Conservation (phyloP, 2,329 filamentous ascomycete species). For the Colletotrichum higginsianum region DNA sequence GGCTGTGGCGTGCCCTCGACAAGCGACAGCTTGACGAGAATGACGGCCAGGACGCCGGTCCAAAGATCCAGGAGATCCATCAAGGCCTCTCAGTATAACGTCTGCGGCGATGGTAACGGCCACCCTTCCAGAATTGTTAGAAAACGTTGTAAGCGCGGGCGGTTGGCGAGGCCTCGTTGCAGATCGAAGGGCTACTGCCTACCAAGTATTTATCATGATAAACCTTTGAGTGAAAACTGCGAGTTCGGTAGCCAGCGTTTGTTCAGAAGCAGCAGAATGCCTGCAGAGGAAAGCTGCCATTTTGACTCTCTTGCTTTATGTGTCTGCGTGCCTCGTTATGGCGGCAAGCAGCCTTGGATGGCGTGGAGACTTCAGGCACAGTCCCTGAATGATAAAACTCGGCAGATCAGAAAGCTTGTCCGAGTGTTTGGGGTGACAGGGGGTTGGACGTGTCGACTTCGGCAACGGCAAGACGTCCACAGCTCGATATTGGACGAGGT, state of each 20-base stretch:
- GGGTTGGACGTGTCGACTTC: not conserved
- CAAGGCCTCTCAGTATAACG: too few species aligned
- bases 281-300: too few species aligned
- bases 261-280: too few species aligned
- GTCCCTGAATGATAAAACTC: constrained; percentile 9
- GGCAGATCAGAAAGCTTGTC: constrained; percentile 13
- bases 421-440: constrained; percentile 16
- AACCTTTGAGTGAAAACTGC: not conserved
- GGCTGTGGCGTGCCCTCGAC: constrained; percentile 2
- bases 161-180: not conserved
- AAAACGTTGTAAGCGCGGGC: not conserved
- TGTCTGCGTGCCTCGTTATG: not conserved
- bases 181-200: not conserved
- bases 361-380: not conserved
- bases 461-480: constrained; percentile 14
- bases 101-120: not conserved
- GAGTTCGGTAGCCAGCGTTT: not conserved
- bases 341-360: not conserved
- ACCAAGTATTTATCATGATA: not conserved
- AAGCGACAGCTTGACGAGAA: not conserved
- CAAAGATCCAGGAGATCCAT: not conserved
- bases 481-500: not conserved
- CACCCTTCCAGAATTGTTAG: too few species aligned
- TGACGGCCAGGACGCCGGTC: not conserved
- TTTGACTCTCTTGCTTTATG: not conserved